Evolutionary conservation across 169 alveolate species (phyloP).

Genomic region (Plasmodium gonderi): DNA sequence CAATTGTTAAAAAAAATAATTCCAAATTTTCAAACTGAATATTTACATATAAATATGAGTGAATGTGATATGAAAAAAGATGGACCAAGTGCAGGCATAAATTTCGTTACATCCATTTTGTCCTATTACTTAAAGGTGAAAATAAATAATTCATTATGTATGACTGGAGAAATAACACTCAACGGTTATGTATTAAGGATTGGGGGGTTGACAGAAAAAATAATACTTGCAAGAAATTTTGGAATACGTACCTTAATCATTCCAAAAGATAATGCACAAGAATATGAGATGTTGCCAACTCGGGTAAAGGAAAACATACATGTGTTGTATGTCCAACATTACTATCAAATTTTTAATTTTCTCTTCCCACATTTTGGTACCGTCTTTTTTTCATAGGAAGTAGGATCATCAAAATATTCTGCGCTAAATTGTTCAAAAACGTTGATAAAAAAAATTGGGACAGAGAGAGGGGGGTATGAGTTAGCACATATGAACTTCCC

Average conservation of each 20-base stretch:
- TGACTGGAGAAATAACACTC: constrained; percentile 97
- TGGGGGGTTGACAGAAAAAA: constrained; percentile 95
- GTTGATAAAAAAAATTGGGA: too few relatives aligned
- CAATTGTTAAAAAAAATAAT: constrained; percentile 80
- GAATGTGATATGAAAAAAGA: constrained; percentile 97
- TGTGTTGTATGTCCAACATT: constrained; percentile 81
- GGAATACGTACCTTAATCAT: constrained; percentile 87
- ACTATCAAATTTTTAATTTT: constrained; percentile 79
- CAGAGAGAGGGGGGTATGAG: too few relatives aligned
- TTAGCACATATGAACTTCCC: too few relatives aligned
- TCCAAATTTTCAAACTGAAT: constrained; percentile 86
- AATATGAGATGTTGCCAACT: constrained; percentile 81
- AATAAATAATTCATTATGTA: constrained; percentile 87
- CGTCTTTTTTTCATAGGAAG: too few relatives aligned
- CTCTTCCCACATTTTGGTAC: constrained; percentile 9
- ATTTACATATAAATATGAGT: constrained; percentile 94
- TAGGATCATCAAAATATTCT: too few relatives aligned
- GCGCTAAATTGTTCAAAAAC: too few relatives aligned
- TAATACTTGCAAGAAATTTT: constrained; percentile 93
- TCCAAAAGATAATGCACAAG: constrained; percentile 84
- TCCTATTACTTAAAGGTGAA: constrained; percentile 87
- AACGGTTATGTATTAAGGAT: constrained; percentile 93
- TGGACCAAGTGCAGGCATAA: constrained; percentile 96
- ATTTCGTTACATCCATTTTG: constrained; percentile 92
- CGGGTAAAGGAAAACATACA: constrained; percentile 76